These are phyloP conservation scores for Xerocomus amazonicus DNA, from an alignment of 1,284 basidiomycete genomes.

Conservation along the genomic window DNA sequence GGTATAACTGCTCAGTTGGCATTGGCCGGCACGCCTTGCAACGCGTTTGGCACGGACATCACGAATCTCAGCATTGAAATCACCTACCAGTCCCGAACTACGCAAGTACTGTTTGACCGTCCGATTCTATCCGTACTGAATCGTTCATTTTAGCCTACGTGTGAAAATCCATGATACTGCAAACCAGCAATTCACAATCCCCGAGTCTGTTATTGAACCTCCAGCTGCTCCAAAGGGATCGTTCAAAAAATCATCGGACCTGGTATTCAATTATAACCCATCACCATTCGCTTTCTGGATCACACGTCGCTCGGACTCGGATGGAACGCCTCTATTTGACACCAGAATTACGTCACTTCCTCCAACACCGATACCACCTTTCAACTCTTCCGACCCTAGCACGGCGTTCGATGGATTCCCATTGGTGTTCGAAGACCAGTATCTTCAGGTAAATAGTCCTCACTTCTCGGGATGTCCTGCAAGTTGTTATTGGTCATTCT, in stretches of 20 bases:
- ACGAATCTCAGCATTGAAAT: constrained; percentile 60
- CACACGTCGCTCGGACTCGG: constrained; percentile 57
- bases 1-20: constrained; percentile 57
- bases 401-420: constrained; percentile 57
- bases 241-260: constrained; percentile 44
- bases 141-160: constrained; percentile 49
- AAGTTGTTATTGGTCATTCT: background rate
- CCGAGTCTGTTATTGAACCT: constrained; percentile 51
- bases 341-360: constrained; percentile 60
- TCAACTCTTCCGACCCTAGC: constrained; percentile 43
- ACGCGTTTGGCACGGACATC: constrained; percentile 72
- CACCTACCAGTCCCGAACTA: constrained; percentile 55
- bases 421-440: constrained; percentile 76
- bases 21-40: constrained; percentile 60
- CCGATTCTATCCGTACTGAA: background rate
- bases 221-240: constrained; percentile 39
- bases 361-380: constrained; percentile 48
- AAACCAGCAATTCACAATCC: constrained; percentile 66
- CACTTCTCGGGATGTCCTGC: constrained; percentile 7
- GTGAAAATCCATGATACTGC: constrained; percentile 74
- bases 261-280: constrained; percentile 65
- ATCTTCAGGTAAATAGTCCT: constrained; percentile 44
- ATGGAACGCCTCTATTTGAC: constrained; percentile 66
- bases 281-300: constrained; percentile 79
- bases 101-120: constrained; percentile 35